Evolutionary conservation across 164 flowering plant species (phyloP).

Genomic region (Tetrastigma voinierianum): DNA sequence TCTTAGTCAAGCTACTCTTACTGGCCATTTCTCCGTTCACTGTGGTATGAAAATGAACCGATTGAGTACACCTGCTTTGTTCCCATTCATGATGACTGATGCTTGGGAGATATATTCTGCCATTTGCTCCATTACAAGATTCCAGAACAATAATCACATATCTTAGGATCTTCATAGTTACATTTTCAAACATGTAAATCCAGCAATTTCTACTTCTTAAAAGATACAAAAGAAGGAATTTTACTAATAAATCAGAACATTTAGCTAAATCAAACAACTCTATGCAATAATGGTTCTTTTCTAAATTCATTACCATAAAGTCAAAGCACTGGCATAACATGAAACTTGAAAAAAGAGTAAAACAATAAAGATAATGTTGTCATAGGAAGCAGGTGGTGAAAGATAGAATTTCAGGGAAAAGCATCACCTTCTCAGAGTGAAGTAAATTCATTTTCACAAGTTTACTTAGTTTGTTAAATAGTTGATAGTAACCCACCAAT

Average conservation of each 20-base stretch:
- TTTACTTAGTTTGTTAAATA: not conserved
- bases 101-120: constrained; percentile 13
- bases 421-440: too few relatives aligned
- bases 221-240: not conserved
- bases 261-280: too few relatives aligned
- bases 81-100: constrained; percentile 14
- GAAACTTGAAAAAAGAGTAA: too few relatives aligned
- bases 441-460: not conserved
- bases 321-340: too few relatives aligned
- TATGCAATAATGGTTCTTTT: too few relatives aligned
- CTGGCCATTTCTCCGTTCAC: constrained; percentile 9
- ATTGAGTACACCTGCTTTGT: constrained; percentile 10
- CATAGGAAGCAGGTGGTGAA: too few relatives aligned
- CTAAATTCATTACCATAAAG: too few relatives aligned
- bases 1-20: constrained; percentile 21
- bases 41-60: constrained; percentile 12
- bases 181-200: not conserved
- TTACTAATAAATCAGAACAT: too few relatives aligned
- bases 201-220: too few relatives aligned
- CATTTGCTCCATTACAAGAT: constrained; percentile 30
- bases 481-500: constrained; percentile 7
- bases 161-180: not conserved
- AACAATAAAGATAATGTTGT: too few relatives aligned
- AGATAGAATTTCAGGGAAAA: too few relatives aligned
- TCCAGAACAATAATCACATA: not conserved